Base-by-base conservation (phyloP, 805 yeast species). In the Lipomyces yamadae region DNA sequence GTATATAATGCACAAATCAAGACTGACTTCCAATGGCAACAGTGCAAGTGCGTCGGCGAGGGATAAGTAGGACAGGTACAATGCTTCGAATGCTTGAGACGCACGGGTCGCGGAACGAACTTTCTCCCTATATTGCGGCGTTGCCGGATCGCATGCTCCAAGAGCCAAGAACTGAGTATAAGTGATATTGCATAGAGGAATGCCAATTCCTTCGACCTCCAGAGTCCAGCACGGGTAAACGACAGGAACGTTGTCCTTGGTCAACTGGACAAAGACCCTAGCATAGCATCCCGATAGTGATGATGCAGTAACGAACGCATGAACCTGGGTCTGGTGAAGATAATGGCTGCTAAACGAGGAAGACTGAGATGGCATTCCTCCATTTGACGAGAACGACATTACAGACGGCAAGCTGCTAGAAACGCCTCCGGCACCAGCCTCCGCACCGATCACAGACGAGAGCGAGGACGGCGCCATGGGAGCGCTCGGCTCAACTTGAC, bases 261-360 rank as follows among this genome's bases (percentile, higher is more conserved):
- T 82, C 35, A 89, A 76, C 66, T 91, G 89, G 1, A 94, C 87
- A 66, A 84, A 85, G 24, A 91, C 78, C 57, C 89, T 84, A 54
- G 87, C 81, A 75, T 92, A 95, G 63, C 85, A 88, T 13, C 98
- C 98, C 32, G 88, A 84, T 62, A 95, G 80, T 1, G 98, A 92
- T 0, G 97, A 92, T 0, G 97, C 92, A 0, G 98, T 93, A 15
- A 94, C 96, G 74, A 91, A 86, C 13, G 95, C 88, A 53, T 88
- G 82, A 30, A 81, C 79, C 57, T 76, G 77, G 70, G 61, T 62
- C 63, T 59, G 69, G 59, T 29, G 74, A 71, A 30, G 73, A 68
- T 57, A 65, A 64, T 62, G 73, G 24, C 62, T 32, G 29, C 67
- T 61, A n/a, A 58, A 37, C 24, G 57, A 2, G n/a, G 42, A 33